Evolutionary conservation across 306 rosid genomes (phyloP).

Genomic region (Chamaecrista fasciculata): DNA sequence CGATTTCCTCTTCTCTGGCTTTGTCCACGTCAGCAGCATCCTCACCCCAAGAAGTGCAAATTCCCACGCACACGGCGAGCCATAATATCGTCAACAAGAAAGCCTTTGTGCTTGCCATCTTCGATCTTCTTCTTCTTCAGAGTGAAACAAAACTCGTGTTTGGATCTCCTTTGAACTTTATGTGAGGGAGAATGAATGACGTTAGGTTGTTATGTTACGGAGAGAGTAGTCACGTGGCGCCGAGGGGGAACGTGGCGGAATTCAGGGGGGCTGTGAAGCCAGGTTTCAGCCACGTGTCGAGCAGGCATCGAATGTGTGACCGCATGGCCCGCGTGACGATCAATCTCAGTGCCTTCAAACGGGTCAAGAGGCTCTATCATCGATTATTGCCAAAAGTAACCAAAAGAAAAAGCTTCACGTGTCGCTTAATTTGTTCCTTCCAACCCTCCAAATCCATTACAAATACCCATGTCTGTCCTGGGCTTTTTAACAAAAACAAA

Average conservation of each 20-base stretch:
- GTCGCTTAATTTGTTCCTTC: too few species aligned
- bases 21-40: slow-evolving; percentile 24
- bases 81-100: slow-evolving; percentile 29
- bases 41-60: slow-evolving; percentile 29
- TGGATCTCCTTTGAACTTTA: too few species aligned
- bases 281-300: slow-evolving; percentile 47
- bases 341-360: slow-evolving; percentile 4
- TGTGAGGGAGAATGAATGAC: background rate
- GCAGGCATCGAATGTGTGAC: background rate
- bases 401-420: too few species aligned
- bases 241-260: slow-evolving; percentile 44
- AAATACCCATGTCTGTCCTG: too few species aligned
- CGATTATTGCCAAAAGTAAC: too few species aligned
- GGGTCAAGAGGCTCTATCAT: too few species aligned
- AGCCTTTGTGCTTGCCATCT: slow-evolving; percentile 34
- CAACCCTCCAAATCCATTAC: too few species aligned
- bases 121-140: background rate
- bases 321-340: slow-evolving; percentile 26
- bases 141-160: too few species aligned
- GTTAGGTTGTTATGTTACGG: background rate
- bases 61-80: slow-evolving; percentile 27
- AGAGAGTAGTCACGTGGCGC: slow-evolving; percentile 43
- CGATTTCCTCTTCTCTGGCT: slow-evolving; percentile 21
- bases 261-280: background rate
- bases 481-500: too few species aligned